A percentile compares a stretch with the other conserved stretches of the same genome.
Evolutionary conservation across 75 land plant genomes (phyloP).

Genomic region (Pinus albicaulis): DNA sequence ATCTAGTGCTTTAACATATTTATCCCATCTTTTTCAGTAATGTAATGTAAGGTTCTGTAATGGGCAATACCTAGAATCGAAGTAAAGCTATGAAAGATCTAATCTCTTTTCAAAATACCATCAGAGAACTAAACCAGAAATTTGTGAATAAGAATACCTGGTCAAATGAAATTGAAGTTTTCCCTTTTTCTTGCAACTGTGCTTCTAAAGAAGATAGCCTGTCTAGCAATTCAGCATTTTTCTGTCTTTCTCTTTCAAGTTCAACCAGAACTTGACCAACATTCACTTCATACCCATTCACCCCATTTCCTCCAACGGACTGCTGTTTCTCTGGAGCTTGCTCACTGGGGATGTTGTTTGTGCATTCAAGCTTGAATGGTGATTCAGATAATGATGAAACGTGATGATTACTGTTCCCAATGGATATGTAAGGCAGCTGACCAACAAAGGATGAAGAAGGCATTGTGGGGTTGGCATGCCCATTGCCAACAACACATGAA

Average conservation of each 20-base stretch:
- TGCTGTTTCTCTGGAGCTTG: no score
- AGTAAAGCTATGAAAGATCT: not conserved
- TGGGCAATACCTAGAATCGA: not conserved
- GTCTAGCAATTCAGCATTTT: constrained; percentile 38
- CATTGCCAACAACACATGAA: no score
- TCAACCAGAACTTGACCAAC: constrained; percentile 40
- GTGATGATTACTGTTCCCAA: constrained; percentile 6
- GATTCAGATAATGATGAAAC: not conserved
- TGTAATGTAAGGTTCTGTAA: not conserved
- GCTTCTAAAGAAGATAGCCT: constrained; percentile 44
- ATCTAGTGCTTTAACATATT: not conserved
- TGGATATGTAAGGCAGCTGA: constrained; percentile 7
- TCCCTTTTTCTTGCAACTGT: constrained; percentile 24
- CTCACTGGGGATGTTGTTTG: not conserved
- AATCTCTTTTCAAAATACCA: not conserved
- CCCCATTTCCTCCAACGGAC: not conserved
- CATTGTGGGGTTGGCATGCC: no score
- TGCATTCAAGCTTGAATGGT: not conserved
- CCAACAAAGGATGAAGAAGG: constrained; percentile 5
- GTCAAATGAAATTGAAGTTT: constrained; percentile 11
- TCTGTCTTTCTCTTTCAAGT: constrained; percentile 40
- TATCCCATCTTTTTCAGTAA: not conserved
- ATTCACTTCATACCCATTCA: constrained; percentile 19
- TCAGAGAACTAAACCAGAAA: not conserved
- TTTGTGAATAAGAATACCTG: constrained; percentile 1